Evolutionary conservation across 495 filamentous ascomycete genomes (phyloP).

Genomic region (Aspergillus sclerotiicarbonarius): DNA sequence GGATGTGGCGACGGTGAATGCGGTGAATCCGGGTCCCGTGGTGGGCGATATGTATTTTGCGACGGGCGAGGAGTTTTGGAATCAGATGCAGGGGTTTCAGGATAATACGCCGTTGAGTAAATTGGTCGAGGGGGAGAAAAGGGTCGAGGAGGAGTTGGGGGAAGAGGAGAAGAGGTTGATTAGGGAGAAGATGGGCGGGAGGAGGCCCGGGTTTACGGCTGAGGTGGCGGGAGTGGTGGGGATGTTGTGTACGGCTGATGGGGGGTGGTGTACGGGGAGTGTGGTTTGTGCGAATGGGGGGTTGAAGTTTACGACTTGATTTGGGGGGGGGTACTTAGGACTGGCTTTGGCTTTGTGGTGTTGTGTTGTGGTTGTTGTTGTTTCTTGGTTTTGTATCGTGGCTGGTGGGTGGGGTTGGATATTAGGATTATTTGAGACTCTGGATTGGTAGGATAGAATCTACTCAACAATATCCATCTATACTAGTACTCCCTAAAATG

Average conservation of each 20-base stretch:
- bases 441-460: too few species aligned
- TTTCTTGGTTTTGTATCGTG: too few species aligned
- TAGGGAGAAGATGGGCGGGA: slow-evolving; percentile 61
- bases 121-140: slow-evolving; percentile 39
- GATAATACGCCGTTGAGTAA: slow-evolving; percentile 66
- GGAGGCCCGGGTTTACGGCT: slow-evolving; percentile 62
- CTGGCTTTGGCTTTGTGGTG: too few species aligned
- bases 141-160: slow-evolving; percentile 53
- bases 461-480: too few species aligned
- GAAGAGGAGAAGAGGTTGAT: slow-evolving; percentile 58
- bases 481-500: too few species aligned
- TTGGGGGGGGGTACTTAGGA: too few species aligned
- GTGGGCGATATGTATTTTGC: slow-evolving; percentile 72
- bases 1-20: slow-evolving; percentile 78
- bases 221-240: slow-evolving; percentile 85
- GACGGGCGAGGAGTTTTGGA: slow-evolving; percentile 53
- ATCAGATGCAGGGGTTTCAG: slow-evolving; percentile 57
- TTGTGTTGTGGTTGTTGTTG: too few species aligned
- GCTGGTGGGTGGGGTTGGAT: too few species aligned
- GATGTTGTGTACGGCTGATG: slow-evolving; percentile 76
- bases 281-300: slow-evolving; percentile 88
- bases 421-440: too few species aligned
- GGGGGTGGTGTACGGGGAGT: slow-evolving; percentile 77
- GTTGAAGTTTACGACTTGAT: slow-evolving; percentile 47
- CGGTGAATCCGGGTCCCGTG: slow-evolving; percentile 85